Percentiles rank a stretch among this genome's conserved stretches.
Evolutionary conservation across 495 filamentous ascomycete genomes (phyloP).

Genomic region (Aspergillus mulundensis): DNA sequence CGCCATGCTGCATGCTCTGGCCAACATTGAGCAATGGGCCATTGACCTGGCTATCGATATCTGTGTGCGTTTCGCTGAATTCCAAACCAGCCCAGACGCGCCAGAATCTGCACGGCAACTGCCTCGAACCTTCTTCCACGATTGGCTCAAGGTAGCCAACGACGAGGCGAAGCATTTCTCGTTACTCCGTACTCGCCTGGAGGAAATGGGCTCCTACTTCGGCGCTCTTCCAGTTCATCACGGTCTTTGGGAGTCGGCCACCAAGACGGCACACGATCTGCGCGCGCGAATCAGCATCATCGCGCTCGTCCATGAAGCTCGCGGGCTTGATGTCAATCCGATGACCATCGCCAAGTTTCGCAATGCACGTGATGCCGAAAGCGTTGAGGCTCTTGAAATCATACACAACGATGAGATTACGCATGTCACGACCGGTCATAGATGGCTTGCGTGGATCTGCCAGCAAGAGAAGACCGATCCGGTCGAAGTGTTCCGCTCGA

Average conservation of each 20-base stretch:
- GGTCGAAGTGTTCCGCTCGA: conserved; percentile 47
- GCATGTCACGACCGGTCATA: conserved; percentile 51
- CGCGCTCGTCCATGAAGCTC: conserved; percentile 50
- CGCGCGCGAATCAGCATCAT: conserved; percentile 51
- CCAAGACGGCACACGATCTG: conserved; percentile 44
- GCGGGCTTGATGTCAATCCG: conserved; percentile 50
- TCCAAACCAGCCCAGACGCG: conserved; percentile 26
- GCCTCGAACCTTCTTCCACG: conserved; percentile 49
- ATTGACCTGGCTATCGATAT: conserved; percentile 55
- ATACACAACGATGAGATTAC: conserved; percentile 55
- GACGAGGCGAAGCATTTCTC: conserved; percentile 55
- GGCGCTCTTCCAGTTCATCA: conserved; percentile 51
- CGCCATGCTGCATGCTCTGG: conserved; percentile 49
- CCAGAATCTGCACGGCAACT: conserved; percentile 26
- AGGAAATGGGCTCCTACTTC: conserved; percentile 48
- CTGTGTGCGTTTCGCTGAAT: conserved; percentile 48
- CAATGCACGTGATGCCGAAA: conserved; percentile 39
- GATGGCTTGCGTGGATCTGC: conserved; percentile 53
- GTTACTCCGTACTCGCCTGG: conserved; percentile 44
- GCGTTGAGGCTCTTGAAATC: conserved; percentile 41
- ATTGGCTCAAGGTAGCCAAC: conserved; percentile 52
- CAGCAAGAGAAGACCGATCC: conserved; percentile 46
- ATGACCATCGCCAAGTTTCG: conserved; percentile 54
- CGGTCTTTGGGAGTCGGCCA: conserved; percentile 47
- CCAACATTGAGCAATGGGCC: conserved; percentile 53